Evolutionary conservation across 106 monocot genomes (phyloP), one percentile per base, ranked within the genome.

Genomic region (Amphibolis antarctica): DNA sequence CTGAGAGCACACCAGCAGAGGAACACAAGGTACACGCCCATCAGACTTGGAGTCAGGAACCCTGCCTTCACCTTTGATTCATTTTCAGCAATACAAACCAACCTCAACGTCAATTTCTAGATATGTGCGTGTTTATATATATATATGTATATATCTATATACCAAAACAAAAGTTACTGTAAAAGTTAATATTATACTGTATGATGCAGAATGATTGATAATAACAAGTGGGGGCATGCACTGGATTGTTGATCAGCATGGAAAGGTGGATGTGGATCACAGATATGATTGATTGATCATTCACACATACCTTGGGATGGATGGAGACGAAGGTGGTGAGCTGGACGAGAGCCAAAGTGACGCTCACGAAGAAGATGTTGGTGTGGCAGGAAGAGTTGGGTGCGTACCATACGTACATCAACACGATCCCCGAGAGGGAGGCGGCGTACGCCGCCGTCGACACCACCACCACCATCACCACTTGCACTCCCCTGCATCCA

Each of bases 401-500:
- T 26, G 81, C 86, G 64, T 96, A 96, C 84, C 78, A 86, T 42
- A 96, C 60, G 21, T 86, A 96, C 89, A 96, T 89, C 66, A 86
- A 55, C 59, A 96, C 53, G 6, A 89, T 77, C 29, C 84, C 94
- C 42, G 82, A 1, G 4, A 84, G n/a, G 12, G 83, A 89, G 44
- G 74, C 66, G 24, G 77, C 50, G 72, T 96, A 78, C 27, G 86
- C 65, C 51, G 46, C 53, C 11, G 74, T 26, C 23, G 89, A 81
- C 9, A 86, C 48, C 21, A 77, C 46, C 28, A 66, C 22, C 9
- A 86, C 48, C 21, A 77, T 42, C 28, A 66, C 22, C 4, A 81
- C 72, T 70, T 86, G 81, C 62, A 80, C 62, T 12, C 68, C 82
- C 72, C 94, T 96, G 86, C 79, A 85, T 45, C 12, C 12, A 50